Base-by-base conservation (phyloP, 768 basidiomycete genomes). In the Hebeloma cylindrosporum region DNA sequence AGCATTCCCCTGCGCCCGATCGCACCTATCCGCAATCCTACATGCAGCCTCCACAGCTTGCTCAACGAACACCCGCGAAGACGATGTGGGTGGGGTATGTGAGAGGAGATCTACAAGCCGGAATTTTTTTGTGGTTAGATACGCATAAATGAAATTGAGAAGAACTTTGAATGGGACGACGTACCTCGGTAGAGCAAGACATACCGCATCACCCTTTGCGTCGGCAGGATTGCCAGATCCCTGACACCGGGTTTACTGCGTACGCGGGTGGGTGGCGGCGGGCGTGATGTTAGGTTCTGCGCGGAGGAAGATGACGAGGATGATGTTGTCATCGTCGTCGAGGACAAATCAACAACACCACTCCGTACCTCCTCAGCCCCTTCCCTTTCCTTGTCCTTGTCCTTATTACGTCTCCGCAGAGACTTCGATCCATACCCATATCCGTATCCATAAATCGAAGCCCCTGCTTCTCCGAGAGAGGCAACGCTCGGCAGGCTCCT, bases 191-290 rank as follows among this genome's bases (percentile, higher is more conserved):
- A 85, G 18, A 83, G 68, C 40, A 84, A 54, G 0, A 75, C 77
- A 60, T 85, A 84, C 47, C 83, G 70, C 67, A 77, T 80, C 16
- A 82, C 72, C 26, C 83, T 65, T 60, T 85, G 82, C 8, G 75
- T 73, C n/a, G 83, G 83, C 53, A 80, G 66, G 41, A 85, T 83
- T 1, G 80, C 81, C 7, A 85, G 62, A 43, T 84, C 83, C 28
- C 36, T 23, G 29, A 42, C 10, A 33, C 21, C 40, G 40, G 33
- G 10, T 22, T 42, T 7, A 31, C 31, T 3, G 30, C 22, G 5
- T 29, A n/a, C 30, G 30, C 21, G 5, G 40, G 21, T n/a, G n/a
- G n/a, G n/a, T n/a, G n/a, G n/a, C n/a, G n/a, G n/a, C n/a, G n/a
- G n/a, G n/a, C n/a, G n/a, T n/a, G n/a, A n/a, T n/a, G n/a, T n/a